Conservation (phyloP, 202 grass and related monocot species). For the Carex sylvatica region DNA sequence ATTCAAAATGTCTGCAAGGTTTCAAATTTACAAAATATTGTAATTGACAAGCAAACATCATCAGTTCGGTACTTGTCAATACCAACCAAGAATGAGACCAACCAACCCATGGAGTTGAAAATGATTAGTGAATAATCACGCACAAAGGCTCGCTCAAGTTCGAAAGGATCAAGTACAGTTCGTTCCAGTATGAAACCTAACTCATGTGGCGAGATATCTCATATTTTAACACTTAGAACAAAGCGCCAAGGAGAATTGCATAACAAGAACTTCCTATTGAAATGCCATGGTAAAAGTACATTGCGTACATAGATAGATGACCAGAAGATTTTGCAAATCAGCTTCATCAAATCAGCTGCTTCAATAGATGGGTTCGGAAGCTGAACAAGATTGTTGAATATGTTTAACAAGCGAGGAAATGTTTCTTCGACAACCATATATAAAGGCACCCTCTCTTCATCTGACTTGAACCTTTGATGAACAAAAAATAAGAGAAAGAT, state of each 20-base stretch:
- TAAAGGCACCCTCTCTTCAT: slow-evolving; percentile 82
- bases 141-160: background rate
- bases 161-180: background rate
- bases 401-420: slow-evolving; percentile 67
- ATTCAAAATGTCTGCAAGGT: background rate
- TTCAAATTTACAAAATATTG: background rate
- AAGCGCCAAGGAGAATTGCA: background rate
- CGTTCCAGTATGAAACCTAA: background rate
- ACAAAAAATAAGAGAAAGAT: slow-evolving; percentile 30
- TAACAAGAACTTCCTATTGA: slow-evolving; percentile 14
- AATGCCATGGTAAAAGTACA: background rate
- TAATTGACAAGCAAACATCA: background rate
- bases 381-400: slow-evolving; percentile 81
- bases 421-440: slow-evolving; percentile 80
- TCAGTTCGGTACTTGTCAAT: background rate
- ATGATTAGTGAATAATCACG: background rate
- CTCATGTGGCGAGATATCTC: background rate
- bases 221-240: background rate
- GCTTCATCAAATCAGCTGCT: slow-evolving; percentile 86
- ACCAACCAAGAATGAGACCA: background rate
- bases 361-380: slow-evolving; percentile 76
- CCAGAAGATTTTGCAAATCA: slow-evolving; percentile 99
- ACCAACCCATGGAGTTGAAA: background rate
- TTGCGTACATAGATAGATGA: slow-evolving; percentile 91
- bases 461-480: slow-evolving; percentile 82